Conservation (phyloP, 192 early-diverging fungal genomes). For the Backusella macrospora region DNA sequence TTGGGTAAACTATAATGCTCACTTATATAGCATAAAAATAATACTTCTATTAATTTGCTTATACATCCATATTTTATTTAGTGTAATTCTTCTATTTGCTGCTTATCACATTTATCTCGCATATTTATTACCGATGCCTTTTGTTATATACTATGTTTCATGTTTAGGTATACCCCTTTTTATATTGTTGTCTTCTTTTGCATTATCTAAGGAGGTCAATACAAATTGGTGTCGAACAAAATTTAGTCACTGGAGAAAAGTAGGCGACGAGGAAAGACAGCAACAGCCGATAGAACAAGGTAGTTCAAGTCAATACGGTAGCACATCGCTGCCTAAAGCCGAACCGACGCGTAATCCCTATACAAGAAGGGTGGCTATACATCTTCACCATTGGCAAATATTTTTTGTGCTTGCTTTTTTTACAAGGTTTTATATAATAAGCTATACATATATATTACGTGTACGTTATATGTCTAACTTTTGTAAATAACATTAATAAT, state of each 20-base stretch:
- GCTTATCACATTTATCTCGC: slow-evolving; percentile 59
- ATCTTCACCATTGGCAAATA: slow-evolving; percentile 85
- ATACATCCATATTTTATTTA: slow-evolving; percentile 22
- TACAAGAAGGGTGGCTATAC: slow-evolving; percentile 44
- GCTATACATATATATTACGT: neutral
- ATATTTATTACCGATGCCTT: slow-evolving; percentile 33
- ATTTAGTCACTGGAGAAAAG: neutral
- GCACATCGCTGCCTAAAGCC: neutral
- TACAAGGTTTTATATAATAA: slow-evolving; percentile 42
- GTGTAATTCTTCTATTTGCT: slow-evolving; percentile 61
- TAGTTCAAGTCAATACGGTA: neutral
- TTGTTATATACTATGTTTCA: slow-evolving; percentile 51
- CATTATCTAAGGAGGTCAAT: slow-evolving; percentile 48
- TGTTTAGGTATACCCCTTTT: slow-evolving; percentile 47
- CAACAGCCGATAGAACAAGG: neutral
- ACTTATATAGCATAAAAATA: neutral
- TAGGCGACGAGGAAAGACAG: neutral
- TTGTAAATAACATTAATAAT: slow-evolving; percentile 3
- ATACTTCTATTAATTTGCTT: neutral
- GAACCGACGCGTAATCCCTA: slow-evolving; percentile 5
- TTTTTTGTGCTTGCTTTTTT: slow-evolving; percentile 83
- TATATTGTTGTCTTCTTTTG: slow-evolving; percentile 40
- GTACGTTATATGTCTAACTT: neutral
- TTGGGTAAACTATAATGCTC: slow-evolving; percentile 32
- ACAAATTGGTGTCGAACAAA: slow-evolving; percentile 31